phyloP scores from a whole-genome alignment of 257 asterid species.

The Solanum rostratum region DNA sequence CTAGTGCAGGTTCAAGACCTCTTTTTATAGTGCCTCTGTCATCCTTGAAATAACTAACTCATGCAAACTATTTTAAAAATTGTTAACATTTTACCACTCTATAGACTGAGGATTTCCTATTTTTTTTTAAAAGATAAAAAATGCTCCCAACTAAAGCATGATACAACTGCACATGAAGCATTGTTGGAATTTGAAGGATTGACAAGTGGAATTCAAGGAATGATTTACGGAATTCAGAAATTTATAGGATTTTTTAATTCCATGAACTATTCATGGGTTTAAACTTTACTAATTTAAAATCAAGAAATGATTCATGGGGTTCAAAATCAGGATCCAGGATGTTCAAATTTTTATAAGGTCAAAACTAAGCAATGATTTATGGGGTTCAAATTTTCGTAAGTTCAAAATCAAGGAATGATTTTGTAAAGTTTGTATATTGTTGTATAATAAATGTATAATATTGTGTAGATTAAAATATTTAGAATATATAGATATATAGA shows the following conservation, averaged over 20 bases:
- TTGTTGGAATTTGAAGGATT: neutral
- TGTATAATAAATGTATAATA: too few species aligned
- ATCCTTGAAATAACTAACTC: neutral
- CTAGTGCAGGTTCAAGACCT: neutral
- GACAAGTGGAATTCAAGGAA: neutral
- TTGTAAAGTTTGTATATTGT: too few species aligned
- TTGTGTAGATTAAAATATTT: too few species aligned
- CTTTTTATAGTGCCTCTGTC: neutral
- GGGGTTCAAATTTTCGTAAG: neutral
- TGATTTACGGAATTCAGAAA: neutral
- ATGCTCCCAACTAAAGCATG: neutral
- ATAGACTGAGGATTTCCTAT: too few species aligned
- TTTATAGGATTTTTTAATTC: neutral
- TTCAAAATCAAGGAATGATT: too few species aligned
- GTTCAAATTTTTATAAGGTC: neutral
- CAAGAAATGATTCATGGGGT: neutral
- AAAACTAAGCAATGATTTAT: neutral
- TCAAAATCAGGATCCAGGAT: neutral
- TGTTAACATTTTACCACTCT: neutral
- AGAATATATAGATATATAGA: too few species aligned
- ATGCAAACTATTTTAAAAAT: neutral
- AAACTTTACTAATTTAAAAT: neutral
- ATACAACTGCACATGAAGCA: neutral
- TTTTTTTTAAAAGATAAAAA: too few species aligned
- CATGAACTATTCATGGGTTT: neutral